Base-by-base conservation (phyloP, 768 basidiomycete genomes). In the Lentinula boryana region DNA sequence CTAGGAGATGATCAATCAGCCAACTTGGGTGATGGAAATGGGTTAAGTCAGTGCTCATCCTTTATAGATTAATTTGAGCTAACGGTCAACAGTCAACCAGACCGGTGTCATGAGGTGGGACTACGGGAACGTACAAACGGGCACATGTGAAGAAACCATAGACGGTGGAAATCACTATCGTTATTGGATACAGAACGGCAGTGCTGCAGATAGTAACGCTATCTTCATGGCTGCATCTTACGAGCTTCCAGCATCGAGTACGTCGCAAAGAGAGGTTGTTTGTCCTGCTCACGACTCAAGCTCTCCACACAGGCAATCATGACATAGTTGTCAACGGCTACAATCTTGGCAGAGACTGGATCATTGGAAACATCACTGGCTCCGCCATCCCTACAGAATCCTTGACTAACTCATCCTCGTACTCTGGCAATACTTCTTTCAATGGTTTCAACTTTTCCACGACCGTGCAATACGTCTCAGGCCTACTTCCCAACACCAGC, bases 91-190 rank as follows among this genome's bases (percentile, higher is more conserved):
- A 93, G 91, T 79, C 61, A 91, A 93, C 70, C 86, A 97, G 69
- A 88, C 89, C 0, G 84, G 85, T 7, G 89, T 88, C 18, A 84
- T 95, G 21, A 81, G 95, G 38, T 94, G 84, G 82, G 83, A 94
- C 69, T 98, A 91, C 70, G 86, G 85, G 6, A 85, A 96, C 66
- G 82, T 86, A 0, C 75, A 84, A 55, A 72, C 94, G 16, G 95
- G 95, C 0, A 83, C 93, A 1, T 96, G 95, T 72, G 75, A 82
- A 65, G 94, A 97, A 72, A 89, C 91, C 2, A 80, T 95, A 40
- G 69, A 90, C 64, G 94, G 94, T 1, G 95, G 95, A 5, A 83
- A 91, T 68, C 94, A 97, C 68, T 84, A 93, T 69, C 83, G 94
- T 46, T 95, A 94, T 70, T 95, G 93, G 93, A 72, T 79, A 6